phyloP scores from a whole-genome alignment of 768 basidiomycete genomes.

The Naematelia encephala region DNA sequence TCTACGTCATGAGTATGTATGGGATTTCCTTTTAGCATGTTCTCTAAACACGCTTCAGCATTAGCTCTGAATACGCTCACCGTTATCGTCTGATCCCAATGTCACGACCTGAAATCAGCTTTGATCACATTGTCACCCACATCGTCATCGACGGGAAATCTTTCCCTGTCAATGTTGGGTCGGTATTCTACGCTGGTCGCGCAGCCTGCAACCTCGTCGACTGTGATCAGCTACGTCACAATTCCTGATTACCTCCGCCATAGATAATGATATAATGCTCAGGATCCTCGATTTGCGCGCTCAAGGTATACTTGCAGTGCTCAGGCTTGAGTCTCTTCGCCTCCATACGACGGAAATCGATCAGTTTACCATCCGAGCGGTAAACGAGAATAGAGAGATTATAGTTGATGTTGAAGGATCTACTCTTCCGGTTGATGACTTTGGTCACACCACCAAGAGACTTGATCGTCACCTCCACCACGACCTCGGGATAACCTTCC shows the following conservation, averaged over 20 bases:
- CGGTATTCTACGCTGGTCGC: constrained; percentile 58
- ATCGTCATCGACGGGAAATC: constrained; percentile 3
- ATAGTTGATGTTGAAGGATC: neutral
- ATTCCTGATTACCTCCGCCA: constrained; percentile 14
- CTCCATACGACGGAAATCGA: constrained; percentile 73
- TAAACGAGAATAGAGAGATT: constrained; percentile 57
- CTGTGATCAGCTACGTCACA: constrained; percentile 6
- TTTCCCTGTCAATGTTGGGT: constrained; percentile 54
- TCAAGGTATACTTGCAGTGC: constrained; percentile 61
- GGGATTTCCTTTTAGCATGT: too few species aligned
- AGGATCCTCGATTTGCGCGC: constrained; percentile 64
- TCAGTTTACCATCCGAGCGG: constrained; percentile 59
- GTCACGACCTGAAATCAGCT: neutral
- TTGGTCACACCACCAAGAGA: constrained; percentile 59
- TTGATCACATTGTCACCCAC: neutral
- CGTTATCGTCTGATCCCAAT: neutral
- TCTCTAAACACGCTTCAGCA: too few species aligned
- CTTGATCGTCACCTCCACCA: constrained; percentile 58
- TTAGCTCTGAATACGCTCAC: neutral
- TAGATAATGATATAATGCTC: constrained; percentile 58
- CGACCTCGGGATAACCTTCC: constrained; percentile 69
- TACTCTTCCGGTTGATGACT: constrained; percentile 44
- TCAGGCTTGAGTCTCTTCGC: constrained; percentile 57
- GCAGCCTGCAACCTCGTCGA: constrained; percentile 76
- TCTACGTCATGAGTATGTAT: too few species aligned